These are phyloP conservation scores for Aspergillus sp. DNA, from an alignment of 2,329 filamentous ascomycete genomes.

Conservation along the genomic window DNA sequence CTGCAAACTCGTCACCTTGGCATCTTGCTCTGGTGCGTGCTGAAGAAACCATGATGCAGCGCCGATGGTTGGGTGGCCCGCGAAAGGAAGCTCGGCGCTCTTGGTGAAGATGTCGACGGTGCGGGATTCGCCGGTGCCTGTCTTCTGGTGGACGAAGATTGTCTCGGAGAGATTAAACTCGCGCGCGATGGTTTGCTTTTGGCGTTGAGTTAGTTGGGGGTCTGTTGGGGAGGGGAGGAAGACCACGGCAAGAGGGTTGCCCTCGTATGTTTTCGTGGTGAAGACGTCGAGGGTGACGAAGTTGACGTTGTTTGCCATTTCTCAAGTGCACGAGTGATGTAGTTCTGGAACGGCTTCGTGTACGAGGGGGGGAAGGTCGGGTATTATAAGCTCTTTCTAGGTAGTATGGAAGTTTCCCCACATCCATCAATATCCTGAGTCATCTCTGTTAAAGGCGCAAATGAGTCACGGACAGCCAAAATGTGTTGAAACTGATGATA, in stretches of 20 bases:
- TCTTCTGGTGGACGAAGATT: slow-evolving; percentile 49
- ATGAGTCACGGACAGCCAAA: not conserved
- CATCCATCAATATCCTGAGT: too few species aligned
- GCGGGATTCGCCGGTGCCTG: slow-evolving; percentile 18
- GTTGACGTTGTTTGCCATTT: not conserved
- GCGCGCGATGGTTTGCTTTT: slow-evolving; percentile 54
- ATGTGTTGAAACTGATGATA: not conserved
- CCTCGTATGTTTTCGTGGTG: slow-evolving; percentile 42
- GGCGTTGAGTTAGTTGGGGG: slow-evolving; percentile 43
- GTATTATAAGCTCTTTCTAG: not conserved
- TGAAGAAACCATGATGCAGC: slow-evolving; percentile 50
- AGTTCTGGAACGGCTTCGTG: too few species aligned
- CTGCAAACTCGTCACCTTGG: slow-evolving; percentile 38
- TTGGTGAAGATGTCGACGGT: slow-evolving; percentile 56
- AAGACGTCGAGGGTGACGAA: slow-evolving; percentile 40
- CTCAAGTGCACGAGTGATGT: too few species aligned
- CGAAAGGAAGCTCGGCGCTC: slow-evolving; percentile 54
- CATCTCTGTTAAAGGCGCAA: not conserved
- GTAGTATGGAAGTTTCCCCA: too few species aligned
- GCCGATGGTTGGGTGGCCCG: slow-evolving; percentile 59
- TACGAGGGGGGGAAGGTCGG: too few species aligned
- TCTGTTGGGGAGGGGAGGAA: slow-evolving; percentile 34
- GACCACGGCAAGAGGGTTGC: slow-evolving; percentile 60
- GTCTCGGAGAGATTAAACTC: slow-evolving; percentile 62
- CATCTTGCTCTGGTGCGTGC: slow-evolving; percentile 18